phyloP scores from a whole-genome alignment of 805 yeast species.

The Candida railenensis region DNA sequence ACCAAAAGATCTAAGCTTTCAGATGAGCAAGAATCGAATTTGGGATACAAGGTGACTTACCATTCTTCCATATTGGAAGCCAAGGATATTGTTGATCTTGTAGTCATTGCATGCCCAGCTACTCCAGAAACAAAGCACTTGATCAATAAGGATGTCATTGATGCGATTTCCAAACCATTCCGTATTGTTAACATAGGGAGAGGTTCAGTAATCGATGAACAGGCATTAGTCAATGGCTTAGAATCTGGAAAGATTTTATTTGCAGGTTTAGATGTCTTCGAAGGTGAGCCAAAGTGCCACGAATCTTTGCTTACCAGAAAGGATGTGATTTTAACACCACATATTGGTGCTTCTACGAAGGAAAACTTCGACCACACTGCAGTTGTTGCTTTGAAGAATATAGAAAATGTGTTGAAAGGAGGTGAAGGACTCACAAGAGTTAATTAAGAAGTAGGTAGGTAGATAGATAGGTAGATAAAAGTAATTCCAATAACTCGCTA shows the following conservation, averaged over 20 bases:
- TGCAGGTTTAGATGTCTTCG: constrained; percentile 75
- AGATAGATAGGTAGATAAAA: no score
- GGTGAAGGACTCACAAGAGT: constrained; percentile 35
- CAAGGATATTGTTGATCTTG: constrained; percentile 43
- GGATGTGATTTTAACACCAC: constrained; percentile 70
- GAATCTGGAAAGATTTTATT: constrained; percentile 57
- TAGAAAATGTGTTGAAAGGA: constrained; percentile 43
- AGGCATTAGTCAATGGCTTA: constrained; percentile 61
- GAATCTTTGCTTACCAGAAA: constrained; percentile 50
- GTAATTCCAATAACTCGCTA: no score
- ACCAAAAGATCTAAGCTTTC: constrained; percentile 52
- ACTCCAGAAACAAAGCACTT: constrained; percentile 56
- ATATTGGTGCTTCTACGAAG: constrained; percentile 65
- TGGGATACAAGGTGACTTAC: constrained; percentile 48
- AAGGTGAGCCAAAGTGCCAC: constrained; percentile 58
- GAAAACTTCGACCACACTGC: constrained; percentile 57
- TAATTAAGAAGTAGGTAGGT: no score
- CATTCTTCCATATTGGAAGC: constrained; percentile 33
- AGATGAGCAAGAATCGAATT: constrained; percentile 22
- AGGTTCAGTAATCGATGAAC: constrained; percentile 66
- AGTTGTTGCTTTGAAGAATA: constrained; percentile 52
- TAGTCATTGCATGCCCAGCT: constrained; percentile 69
- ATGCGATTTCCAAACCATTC: constrained; percentile 49
- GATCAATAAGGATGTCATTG: constrained; percentile 48
- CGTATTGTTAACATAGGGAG: constrained; percentile 75